A percentile compares a stretch with the other conserved stretches of the same genome.
Evolutionary conservation across 768 basidiomycete species (phyloP).

Genomic region (Sporobolomyces roseus): DNA sequence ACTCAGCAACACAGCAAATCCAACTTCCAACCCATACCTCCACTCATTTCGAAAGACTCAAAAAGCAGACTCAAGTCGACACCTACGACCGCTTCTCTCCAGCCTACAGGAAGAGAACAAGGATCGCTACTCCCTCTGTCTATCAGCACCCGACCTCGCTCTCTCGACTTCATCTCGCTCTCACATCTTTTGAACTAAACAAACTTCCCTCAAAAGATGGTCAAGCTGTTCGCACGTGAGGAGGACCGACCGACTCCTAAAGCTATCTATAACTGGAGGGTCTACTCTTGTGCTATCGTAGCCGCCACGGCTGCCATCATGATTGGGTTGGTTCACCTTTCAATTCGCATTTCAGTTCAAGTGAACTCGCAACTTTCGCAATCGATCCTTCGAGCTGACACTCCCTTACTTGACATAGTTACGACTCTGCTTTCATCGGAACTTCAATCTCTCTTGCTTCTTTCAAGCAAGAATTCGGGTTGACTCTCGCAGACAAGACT

Average conservation of each 20-base stretch:
- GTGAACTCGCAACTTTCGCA: too few relatives aligned
- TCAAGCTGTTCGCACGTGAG: conserved; percentile 30
- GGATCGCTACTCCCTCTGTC: too few relatives aligned
- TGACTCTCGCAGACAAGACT: conserved; percentile 48
- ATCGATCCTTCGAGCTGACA: too few relatives aligned
- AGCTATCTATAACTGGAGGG: conserved; percentile 33
- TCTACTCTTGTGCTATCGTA: conserved; percentile 35
- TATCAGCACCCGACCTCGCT: too few relatives aligned
- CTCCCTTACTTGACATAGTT: conserved; percentile 38
- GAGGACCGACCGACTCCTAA: conserved; percentile 35
- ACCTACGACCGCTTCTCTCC: too few relatives aligned
- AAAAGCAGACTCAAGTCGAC: too few relatives aligned
- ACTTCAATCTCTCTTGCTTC: conserved; percentile 49
- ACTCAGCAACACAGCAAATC: too few relatives aligned
- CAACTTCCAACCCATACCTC: too few relatives aligned
- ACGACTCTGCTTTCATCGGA: conserved; percentile 54
- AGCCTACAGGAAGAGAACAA: too few relatives aligned
- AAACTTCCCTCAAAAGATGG: conserved; percentile 13
- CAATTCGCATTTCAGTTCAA: not conserved
- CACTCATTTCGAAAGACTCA: too few relatives aligned
- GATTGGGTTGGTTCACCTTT: conserved; percentile 34
- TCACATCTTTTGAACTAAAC: not conserved
- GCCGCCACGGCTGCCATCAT: conserved; percentile 41
- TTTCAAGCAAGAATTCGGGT: conserved; percentile 54
- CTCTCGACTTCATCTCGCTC: not conserved